Base-by-base conservation (phyloP, 1,284 basidiomycete species). In the Pseudozyma flocculosa region DNA sequence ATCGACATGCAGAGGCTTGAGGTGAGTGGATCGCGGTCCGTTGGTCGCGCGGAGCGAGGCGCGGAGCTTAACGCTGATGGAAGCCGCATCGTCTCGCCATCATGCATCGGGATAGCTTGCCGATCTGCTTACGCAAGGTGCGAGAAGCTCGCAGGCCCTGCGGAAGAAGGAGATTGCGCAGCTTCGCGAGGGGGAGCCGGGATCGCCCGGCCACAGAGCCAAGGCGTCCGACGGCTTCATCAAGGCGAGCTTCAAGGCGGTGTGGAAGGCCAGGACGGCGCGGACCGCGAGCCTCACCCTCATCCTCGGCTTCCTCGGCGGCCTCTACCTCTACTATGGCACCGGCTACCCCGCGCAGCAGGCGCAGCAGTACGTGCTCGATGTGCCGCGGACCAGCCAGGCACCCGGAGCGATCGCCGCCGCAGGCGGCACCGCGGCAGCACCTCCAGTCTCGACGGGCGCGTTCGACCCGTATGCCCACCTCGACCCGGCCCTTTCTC, bases 1-100 rank as follows among this genome's bases (percentile, higher is more conserved):
- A 92, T 94, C 68, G 91, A 94, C 80, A 85, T 93, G 49, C 90
- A 92, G 65, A 86, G 91, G 43, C 80, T 94, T 23, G 91, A 93
- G 81, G 88, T 85, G 61, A 29, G 29, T 29, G n/a, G n/a, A n/a
- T n/a, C n/a, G n/a, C n/a, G n/a, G n/a, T n/a, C n/a, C n/a, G n/a
- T n/a, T n/a, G n/a, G n/a, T n/a, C n/a, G n/a, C n/a, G n/a, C n/a
- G n/a, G n/a, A n/a, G n/a, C n/a, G n/a, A n/a, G n/a, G n/a, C n/a
- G n/a, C n/a, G n/a, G n/a, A n/a, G 29, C 29, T 29, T 5, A 29
- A 5, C 29, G 29, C 5, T 29, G 29, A 29, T 29, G 13, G 13
- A 29, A 13, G 7, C 29, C 29, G 7, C 29, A 13, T 29, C 13
- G 7, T 34, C 15, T 17, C 32, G 10, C 32, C 32, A 34, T 17